phyloP scores from a whole-genome alignment of 768 basidiomycete genomes.

The Plicaturopsis crispa region DNA sequence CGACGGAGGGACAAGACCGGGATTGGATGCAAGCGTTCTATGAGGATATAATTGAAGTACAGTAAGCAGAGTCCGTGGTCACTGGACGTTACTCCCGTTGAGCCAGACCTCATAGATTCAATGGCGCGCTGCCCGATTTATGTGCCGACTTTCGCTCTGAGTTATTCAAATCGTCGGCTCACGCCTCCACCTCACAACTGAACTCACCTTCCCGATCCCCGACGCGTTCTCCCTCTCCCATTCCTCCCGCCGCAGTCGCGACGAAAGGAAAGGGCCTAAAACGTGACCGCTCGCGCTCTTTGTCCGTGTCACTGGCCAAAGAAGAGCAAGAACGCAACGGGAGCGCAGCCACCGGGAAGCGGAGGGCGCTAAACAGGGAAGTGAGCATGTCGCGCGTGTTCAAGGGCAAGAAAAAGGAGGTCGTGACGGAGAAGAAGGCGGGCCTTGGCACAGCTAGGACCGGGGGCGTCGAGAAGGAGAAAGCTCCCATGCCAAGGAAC shows the following conservation, averaged over 20 bases:
- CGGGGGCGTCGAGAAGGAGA: slow-evolving; percentile 1
- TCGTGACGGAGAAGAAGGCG: slow-evolving; percentile 10
- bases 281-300: slow-evolving; percentile 47
- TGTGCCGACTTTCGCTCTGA: slow-evolving; percentile 57
- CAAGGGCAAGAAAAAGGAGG: slow-evolving; percentile 24
- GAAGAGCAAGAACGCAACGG: slow-evolving; percentile 39
- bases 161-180: slow-evolving; percentile 58
- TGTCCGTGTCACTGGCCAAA: slow-evolving; percentile 65
- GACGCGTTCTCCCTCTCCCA: too few species aligned
- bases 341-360: slow-evolving; percentile 27
- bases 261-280: too few species aligned
- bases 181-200: slow-evolving; percentile 22
- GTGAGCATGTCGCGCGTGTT: slow-evolving; percentile 73
- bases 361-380: slow-evolving; percentile 56
- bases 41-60: slow-evolving; percentile 55
- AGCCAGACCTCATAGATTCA: slow-evolving; percentile 38
- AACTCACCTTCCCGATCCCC: slow-evolving; percentile 5
- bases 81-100: too few species aligned
- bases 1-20: slow-evolving; percentile 22
- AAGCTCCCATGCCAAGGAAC: slow-evolving; percentile 4
- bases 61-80: too few species aligned
- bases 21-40: slow-evolving; percentile 78
- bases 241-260: too few species aligned
- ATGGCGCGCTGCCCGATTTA: slow-evolving; percentile 37
- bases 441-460: slow-evolving; percentile 2